Conservation (phyloP, 495 filamentous ascomycete species). For the Tirmania nivea region DNA sequence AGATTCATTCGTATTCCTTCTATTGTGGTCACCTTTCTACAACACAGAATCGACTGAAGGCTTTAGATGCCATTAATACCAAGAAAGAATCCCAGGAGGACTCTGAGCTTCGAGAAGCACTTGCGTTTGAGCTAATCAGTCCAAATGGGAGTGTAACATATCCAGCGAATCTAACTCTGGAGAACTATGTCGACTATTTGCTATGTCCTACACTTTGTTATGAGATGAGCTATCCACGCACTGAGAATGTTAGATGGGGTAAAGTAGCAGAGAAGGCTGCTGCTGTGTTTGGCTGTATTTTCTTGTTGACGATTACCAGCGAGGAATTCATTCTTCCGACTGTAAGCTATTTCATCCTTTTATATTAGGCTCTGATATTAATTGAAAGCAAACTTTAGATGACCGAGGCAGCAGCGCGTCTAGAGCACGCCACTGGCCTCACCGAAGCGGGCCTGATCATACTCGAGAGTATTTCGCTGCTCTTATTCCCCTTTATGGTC, state of each 20-base stretch:
- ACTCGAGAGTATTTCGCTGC: constrained; percentile 75
- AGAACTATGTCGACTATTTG: constrained; percentile 70
- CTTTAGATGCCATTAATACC: constrained; percentile 36
- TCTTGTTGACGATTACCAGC: constrained; percentile 69
- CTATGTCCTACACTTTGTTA: constrained; percentile 94
- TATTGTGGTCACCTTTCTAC: constrained; percentile 91
- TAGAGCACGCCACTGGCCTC: constrained; percentile 35
- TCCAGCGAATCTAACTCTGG: constrained; percentile 60
- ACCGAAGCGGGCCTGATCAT: constrained; percentile 57
- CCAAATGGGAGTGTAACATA: constrained; percentile 79
- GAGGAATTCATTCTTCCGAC: constrained; percentile 95
- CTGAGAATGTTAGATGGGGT: constrained; percentile 46
- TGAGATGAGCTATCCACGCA: constrained; percentile 88
- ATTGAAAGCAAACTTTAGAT: constrained; percentile 5
- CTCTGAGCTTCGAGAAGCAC: constrained; percentile 50
- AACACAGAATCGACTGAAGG: constrained; percentile 53
- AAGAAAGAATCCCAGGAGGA: constrained; percentile 21
- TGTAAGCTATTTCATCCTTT: constrained; percentile 21
- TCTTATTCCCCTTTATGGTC: constrained; percentile 94
- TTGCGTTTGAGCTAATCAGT: constrained; percentile 75
- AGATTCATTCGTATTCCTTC: constrained; percentile 89
- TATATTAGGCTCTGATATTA: neutral
- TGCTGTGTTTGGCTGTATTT: constrained; percentile 93
- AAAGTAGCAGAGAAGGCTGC: constrained; percentile 64
- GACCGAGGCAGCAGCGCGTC: constrained; percentile 44